phyloP scores from a whole-genome alignment of 192 early-diverging fungal species.

The Backusella psychrophila region DNA sequence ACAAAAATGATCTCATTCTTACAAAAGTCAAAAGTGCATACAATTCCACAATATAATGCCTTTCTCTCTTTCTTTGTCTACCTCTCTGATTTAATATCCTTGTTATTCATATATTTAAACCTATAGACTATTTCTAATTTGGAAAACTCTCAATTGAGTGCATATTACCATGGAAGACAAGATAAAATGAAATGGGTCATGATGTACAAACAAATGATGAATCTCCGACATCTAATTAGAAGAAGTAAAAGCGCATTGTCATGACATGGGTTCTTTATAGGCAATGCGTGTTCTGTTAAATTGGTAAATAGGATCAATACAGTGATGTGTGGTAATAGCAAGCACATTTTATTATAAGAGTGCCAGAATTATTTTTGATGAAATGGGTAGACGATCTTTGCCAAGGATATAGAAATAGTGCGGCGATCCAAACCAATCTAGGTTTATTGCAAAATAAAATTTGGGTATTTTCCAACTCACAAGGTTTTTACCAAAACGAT shows the following conservation, averaged over 20 bases:
- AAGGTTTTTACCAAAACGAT: background rate
- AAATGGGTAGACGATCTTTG: background rate
- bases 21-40: background rate
- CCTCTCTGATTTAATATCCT: background rate
- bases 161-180: background rate
- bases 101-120: background rate
- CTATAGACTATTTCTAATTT: background rate
- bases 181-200: background rate
- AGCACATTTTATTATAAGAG: too few species aligned
- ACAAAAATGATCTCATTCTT: background rate
- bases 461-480: background rate
- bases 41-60: background rate
- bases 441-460: background rate
- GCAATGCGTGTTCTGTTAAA: background rate
- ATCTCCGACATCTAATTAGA: background rate
- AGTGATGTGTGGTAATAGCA: too few species aligned
- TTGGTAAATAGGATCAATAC: background rate
- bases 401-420: background rate
- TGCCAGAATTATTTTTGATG: background rate
- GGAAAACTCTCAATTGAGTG: background rate
- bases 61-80: background rate
- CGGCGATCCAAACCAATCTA: conserved; percentile 4
- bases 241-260: background rate
- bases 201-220: background rate
- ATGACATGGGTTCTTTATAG: background rate